These are phyloP conservation scores for Panellus pusillus DNA, from an alignment of 768 basidiomycete genomes.

Conservation along the genomic window DNA sequence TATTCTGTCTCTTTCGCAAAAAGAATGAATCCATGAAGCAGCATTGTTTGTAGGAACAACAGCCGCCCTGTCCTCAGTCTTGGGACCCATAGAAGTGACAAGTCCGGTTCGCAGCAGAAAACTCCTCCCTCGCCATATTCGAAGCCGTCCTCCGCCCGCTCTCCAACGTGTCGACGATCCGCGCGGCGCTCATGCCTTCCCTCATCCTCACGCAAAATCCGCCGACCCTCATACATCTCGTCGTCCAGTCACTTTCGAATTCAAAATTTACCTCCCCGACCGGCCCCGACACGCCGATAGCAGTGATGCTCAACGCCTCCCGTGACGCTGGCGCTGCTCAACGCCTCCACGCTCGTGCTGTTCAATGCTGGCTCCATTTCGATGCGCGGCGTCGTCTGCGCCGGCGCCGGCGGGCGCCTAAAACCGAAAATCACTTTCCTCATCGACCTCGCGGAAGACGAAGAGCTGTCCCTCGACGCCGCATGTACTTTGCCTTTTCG, in stretches of 20 bases:
- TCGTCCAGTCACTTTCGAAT: constrained; percentile 58
- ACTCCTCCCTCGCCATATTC: constrained; percentile 69
- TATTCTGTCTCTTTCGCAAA: too few species aligned
- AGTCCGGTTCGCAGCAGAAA: constrained; percentile 66
- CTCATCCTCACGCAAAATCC: constrained; percentile 70
- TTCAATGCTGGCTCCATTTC: constrained; percentile 70
- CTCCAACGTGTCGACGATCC: constrained; percentile 57
- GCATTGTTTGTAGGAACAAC: constrained; percentile 30
- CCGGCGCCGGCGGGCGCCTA: constrained; percentile 54
- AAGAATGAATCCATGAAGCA: too few species aligned
- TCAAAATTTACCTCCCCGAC: constrained; percentile 36
- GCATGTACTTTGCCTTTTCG: constrained; percentile 74
- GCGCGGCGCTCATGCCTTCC: constrained; percentile 56
- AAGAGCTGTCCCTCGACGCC: constrained; percentile 37
- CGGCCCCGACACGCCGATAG: constrained; percentile 45
- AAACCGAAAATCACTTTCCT: constrained; percentile 36
- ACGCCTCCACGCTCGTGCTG: constrained; percentile 67
- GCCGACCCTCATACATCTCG: constrained; percentile 74
- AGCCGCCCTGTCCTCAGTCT: constrained; percentile 66
- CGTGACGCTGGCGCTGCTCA: too few species aligned
- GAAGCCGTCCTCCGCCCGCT: constrained; percentile 75
- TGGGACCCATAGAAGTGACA: constrained; percentile 86
- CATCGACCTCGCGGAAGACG: constrained; percentile 52
- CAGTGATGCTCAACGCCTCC: constrained; percentile 66
- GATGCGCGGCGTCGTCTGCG: constrained; percentile 74